A percentile compares a stretch with the other conserved stretches of the same genome.
phyloP scores from a whole-genome alignment of 2,329 filamentous ascomycete species.

The Curvularia hawaiiensis region DNA sequence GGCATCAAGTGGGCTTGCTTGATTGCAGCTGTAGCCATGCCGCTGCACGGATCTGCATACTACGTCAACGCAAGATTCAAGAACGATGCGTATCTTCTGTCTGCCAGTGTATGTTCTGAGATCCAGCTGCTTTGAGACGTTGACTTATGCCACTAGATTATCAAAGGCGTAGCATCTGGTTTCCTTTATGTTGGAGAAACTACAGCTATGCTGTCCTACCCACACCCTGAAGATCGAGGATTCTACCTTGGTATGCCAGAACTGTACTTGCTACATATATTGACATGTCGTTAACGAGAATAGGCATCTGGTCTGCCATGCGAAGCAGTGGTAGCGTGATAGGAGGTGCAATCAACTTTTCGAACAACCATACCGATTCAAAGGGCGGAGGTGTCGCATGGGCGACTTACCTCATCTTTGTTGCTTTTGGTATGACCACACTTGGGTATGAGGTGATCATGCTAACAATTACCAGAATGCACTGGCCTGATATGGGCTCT shows the following conservation, averaged over 20 bases:
- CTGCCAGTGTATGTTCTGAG: slow-evolving; percentile 6
- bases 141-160: slow-evolving; percentile 3
- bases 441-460: background rate
- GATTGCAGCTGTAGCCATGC: slow-evolving; percentile 16
- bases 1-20: slow-evolving; percentile 18
- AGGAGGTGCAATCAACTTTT: slow-evolving; percentile 18
- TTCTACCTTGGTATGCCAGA: slow-evolving; percentile 12
- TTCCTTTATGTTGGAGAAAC: slow-evolving; percentile 18
- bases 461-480: slow-evolving; percentile 6
- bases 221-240: slow-evolving; percentile 14
- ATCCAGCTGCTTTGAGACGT: background rate
- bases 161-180: slow-evolving; percentile 11
- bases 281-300: background rate
- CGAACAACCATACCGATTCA: slow-evolving; percentile 10
- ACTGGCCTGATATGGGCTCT: slow-evolving; percentile 14
- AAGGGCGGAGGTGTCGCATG: slow-evolving; percentile 10
- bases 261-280: background rate
- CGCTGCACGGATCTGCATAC: slow-evolving; percentile 15
- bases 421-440: slow-evolving; percentile 9
- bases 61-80: slow-evolving; percentile 13
- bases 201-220: slow-evolving; percentile 19
- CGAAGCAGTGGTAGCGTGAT: slow-evolving; percentile 17
- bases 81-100: slow-evolving; percentile 12
- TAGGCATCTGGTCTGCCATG: slow-evolving; percentile 19
- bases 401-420: slow-evolving; percentile 17